Conservation (phyloP, 495 filamentous ascomycete genomes). For the Tetracladium marchalianum region DNA sequence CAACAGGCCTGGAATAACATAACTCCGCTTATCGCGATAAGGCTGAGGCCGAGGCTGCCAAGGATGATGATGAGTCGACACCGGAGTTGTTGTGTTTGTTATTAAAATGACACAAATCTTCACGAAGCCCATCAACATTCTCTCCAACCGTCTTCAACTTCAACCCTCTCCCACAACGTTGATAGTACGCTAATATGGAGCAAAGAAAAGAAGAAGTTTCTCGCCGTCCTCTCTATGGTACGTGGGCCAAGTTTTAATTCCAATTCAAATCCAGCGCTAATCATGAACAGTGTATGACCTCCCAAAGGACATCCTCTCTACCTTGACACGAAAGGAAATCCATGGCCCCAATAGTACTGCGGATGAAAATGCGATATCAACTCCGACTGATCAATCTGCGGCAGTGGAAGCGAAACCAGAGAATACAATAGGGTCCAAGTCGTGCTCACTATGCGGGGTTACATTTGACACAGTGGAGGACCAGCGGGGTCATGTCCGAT, state of each 20-base stretch:
- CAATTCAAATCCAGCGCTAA: slow-evolving; percentile 5
- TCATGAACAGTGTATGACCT: slow-evolving; percentile 67
- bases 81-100: no score
- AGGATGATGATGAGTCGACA: no score
- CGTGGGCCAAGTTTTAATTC: slow-evolving; percentile 8
- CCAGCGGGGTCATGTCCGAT: slow-evolving; percentile 75
- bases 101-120: no score
- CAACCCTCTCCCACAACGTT: neutral
- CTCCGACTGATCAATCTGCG: slow-evolving; percentile 24
- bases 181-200: slow-evolving; percentile 12
- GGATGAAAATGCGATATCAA: slow-evolving; percentile 8
- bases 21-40: neutral
- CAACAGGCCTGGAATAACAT: neutral
- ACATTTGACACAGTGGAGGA: slow-evolving; percentile 63
- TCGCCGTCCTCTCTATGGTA: slow-evolving; percentile 57
- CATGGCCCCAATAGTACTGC: slow-evolving; percentile 4
- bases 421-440: slow-evolving; percentile 49
- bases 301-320: slow-evolving; percentile 63
- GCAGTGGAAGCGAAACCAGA: slow-evolving; percentile 19
- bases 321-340: slow-evolving; percentile 49
- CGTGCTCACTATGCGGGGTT: slow-evolving; percentile 73
- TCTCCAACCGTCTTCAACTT: neutral
- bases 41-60: no score
- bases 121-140: neutral
- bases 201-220: slow-evolving; percentile 41